These are phyloP conservation scores for Colletotrichum plurivorum DNA, from an alignment of 2,329 filamentous ascomycete genomes.

Conservation along the genomic window DNA sequence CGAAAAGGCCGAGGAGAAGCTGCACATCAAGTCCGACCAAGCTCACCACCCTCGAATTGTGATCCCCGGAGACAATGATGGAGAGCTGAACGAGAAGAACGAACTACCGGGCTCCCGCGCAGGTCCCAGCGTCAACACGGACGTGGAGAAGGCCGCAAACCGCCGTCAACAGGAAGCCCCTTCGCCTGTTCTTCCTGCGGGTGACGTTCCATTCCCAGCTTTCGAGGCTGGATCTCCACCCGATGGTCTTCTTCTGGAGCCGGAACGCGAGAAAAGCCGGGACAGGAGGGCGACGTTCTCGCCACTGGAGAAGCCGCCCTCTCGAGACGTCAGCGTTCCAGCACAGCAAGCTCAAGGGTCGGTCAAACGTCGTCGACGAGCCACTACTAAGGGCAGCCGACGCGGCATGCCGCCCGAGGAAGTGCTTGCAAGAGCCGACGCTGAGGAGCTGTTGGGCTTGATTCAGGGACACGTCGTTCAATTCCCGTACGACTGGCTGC, in stretches of 20 bases:
- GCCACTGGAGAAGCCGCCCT: constrained; percentile 63
- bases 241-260: constrained; percentile 50
- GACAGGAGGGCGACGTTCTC: constrained; percentile 72
- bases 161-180: constrained; percentile 51
- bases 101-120: constrained; percentile 16
- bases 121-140: constrained; percentile 36
- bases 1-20: constrained; percentile 53
- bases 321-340: constrained; percentile 49
- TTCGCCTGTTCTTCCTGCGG: constrained; percentile 59
- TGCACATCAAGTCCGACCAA: constrained; percentile 46
- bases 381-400: constrained; percentile 78
- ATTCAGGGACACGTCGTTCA: constrained; percentile 90
- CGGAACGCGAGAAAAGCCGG: constrained; percentile 54
- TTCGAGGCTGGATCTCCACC: constrained; percentile 55
- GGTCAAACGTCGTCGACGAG: constrained; percentile 74
- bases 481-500: constrained; percentile 97
- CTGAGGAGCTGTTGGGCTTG: constrained; percentile 84
- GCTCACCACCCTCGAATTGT: constrained; percentile 49
- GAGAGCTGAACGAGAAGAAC: constrained; percentile 57
- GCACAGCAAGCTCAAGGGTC: constrained; percentile 59
- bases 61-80: constrained; percentile 48
- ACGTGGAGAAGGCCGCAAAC: constrained; percentile 48
- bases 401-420: constrained; percentile 80
- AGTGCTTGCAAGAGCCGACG: constrained; percentile 80
- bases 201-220: constrained; percentile 62